A percentile compares a stretch with the other conserved stretches of the same genome.
phyloP scores from a whole-genome alignment of 2,329 filamentous ascomycete genomes.

The Aureobasidium sp. region DNA sequence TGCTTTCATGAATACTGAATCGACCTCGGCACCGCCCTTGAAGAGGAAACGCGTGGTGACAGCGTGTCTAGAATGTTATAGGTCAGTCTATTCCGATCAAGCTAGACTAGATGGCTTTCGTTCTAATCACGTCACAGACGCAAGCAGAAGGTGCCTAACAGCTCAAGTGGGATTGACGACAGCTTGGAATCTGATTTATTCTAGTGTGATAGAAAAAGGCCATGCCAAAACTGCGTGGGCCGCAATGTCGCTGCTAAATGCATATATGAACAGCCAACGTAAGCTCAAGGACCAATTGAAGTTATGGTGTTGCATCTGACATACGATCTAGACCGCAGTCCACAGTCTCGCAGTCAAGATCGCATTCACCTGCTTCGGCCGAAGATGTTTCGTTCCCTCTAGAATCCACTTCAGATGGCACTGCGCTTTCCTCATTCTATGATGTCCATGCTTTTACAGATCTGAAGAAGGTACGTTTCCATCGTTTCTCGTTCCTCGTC shows the following conservation, averaged over 20 bases:
- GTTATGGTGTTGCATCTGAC: neutral
- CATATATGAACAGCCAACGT: neutral
- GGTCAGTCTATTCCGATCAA: neutral
- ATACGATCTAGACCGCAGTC: neutral
- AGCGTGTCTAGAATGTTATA: neutral
- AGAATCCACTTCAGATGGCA: neutral
- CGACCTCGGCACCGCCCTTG: neutral
- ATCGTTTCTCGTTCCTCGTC: neutral
- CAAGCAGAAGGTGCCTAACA: neutral
- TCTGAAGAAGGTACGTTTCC: neutral
- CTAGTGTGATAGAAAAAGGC: neutral
- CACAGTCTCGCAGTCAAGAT: neutral
- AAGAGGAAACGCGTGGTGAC: neutral
- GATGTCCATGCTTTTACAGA: conserved; percentile 1
- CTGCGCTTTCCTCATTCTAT: neutral
- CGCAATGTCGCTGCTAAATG: conserved; percentile 4
- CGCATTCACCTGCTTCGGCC: neutral
- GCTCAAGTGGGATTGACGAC: too few relatives aligned
- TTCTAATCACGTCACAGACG: conserved; percentile 4
- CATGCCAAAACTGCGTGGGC: neutral
- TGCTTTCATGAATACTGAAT: neutral
- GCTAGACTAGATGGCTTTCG: neutral
- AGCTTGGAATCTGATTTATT: neutral
- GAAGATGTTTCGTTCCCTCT: neutral
- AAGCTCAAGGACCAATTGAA: too few relatives aligned